Evolutionary conservation across 2,329 filamentous ascomycete species (phyloP).

Genomic region (Trichoderma sp.): DNA sequence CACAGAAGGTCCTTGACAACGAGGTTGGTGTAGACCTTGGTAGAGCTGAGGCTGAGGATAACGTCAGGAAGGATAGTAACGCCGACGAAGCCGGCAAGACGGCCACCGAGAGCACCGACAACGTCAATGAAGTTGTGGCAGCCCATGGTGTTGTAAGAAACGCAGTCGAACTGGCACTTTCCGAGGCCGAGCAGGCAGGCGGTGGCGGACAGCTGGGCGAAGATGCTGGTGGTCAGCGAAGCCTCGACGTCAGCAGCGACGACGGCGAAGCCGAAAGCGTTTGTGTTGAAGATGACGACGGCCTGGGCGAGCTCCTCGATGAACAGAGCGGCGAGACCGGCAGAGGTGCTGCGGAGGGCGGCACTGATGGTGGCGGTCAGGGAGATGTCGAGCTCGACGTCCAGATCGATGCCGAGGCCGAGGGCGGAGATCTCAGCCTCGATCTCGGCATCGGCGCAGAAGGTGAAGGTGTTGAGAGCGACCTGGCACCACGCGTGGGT

Average conservation of each 20-base stretch:
- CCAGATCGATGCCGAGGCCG: conserved; percentile 33
- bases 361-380: conserved; percentile 32
- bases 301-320: conserved; percentile 37
- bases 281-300: conserved; percentile 43
- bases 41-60: conserved; percentile 34
- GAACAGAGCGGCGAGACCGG: conserved; percentile 40
- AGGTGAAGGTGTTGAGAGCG: conserved; percentile 37
- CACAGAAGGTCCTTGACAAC: conserved; percentile 38
- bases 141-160: conserved; percentile 42
- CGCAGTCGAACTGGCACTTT: conserved; percentile 42
- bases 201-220: conserved; percentile 31
- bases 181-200: conserved; percentile 38
- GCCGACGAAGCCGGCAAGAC: conserved; percentile 36
- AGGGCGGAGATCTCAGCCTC: conserved; percentile 32
- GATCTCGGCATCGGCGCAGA: conserved; percentile 37
- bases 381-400: conserved; percentile 29
- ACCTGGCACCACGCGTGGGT: conserved; percentile 42
- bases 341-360: conserved; percentile 37
- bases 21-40: conserved; percentile 33
- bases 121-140: conserved; percentile 44
- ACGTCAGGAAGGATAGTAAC: conserved; percentile 39
- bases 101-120: conserved; percentile 28
- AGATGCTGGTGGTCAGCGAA: conserved; percentile 31
- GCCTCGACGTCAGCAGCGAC: conserved; percentile 33
- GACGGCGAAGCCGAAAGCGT: conserved; percentile 37